A percentile compares a stretch with the other conserved stretches of the same genome.
Conservation (phyloP, 768 basidiomycete species). For the Tephrocybe sp. region DNA sequence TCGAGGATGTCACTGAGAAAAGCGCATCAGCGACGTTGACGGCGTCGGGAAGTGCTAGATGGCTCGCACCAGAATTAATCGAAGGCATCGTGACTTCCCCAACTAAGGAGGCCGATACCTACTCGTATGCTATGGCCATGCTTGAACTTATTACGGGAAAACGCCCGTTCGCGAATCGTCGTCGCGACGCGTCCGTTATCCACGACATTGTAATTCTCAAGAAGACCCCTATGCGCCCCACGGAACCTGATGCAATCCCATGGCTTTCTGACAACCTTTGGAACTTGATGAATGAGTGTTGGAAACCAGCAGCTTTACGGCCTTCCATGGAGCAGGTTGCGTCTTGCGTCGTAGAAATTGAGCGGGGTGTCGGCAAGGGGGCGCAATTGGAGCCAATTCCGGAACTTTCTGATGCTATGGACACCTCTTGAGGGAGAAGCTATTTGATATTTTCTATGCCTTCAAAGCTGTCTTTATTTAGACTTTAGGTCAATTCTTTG, state of each 20-base stretch:
- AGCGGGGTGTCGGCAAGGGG: conserved; percentile 2
- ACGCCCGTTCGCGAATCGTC: conserved; percentile 48
- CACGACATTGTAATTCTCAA: conserved; percentile 36
- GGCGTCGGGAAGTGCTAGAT: conserved; percentile 47
- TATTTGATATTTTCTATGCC: background rate
- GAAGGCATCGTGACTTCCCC: conserved; percentile 37
- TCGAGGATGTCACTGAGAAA: conserved; percentile 55
- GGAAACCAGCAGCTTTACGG: conserved; percentile 37
- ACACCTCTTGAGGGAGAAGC: no score
- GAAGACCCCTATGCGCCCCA: conserved; percentile 41
- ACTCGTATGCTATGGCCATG: conserved; percentile 59
- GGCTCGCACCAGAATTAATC: conserved; percentile 61
- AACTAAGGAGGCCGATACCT: conserved; percentile 49
- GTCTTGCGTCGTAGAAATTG: conserved; percentile 20
- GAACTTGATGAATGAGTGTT: conserved; percentile 44
- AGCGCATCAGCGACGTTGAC: conserved; percentile 45
- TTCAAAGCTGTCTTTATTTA: background rate
- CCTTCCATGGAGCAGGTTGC: conserved; percentile 40
- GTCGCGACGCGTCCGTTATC: conserved; percentile 49
- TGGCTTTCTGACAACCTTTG: conserved; percentile 50
- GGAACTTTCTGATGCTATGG: conserved; percentile 13
- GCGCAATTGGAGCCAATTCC: background rate
- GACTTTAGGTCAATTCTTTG: no score
- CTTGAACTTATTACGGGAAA: conserved; percentile 56
- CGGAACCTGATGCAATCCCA: conserved; percentile 22